Base-by-base conservation (phyloP, 371 early-diverging fungal species). In the Lichtheimia hyalospora region DNA sequence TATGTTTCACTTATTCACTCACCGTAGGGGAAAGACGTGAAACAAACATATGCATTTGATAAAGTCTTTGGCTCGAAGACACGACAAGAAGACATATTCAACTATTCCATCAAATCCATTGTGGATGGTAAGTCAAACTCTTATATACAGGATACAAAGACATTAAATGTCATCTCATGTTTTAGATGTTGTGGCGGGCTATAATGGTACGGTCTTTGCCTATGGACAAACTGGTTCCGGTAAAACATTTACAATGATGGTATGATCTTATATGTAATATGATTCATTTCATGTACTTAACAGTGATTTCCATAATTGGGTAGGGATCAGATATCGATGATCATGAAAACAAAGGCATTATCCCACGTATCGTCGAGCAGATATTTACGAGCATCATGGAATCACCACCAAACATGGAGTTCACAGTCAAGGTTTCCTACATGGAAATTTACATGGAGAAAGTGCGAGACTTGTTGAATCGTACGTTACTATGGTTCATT, bases 361-460 rank as follows among this genome's bases (percentile, higher is more conserved):
- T 93, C 54, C 94, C 95, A n/a, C 89, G 95, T 57, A 85, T 93
- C 56, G 87, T 94, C 49, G 91, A 96, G 66, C 82, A 82, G 64
- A 89, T 98, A 48, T 96, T 96, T 67, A 64, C 74, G n/a, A 83
- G 84, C 56, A 92, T 93, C 69, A 70, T 84, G 69, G 86, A 84
- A 16, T 88, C 93, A n/a, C 92, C 91, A 24, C 71, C 88, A 3
- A 89, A 85, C 42, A 87, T 92, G 66, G 92, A 93, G 71, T 92
- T 93, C 70, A 91, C 91, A 20, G 94, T 95, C 66, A 91, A 89
- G 68, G 88, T 92, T 15, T 92, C 92, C 20, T 95, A 87, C 78
- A 91, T 97, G 89, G 99, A 99, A 82, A 95, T 99, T 64, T 99
- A 99, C 81, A 98, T 98, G 92, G 99, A 99, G 68, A 91, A 90